Base-by-base conservation (phyloP, 768 basidiomycete genomes). In the Rhizopogon vesiculosus region DNA sequence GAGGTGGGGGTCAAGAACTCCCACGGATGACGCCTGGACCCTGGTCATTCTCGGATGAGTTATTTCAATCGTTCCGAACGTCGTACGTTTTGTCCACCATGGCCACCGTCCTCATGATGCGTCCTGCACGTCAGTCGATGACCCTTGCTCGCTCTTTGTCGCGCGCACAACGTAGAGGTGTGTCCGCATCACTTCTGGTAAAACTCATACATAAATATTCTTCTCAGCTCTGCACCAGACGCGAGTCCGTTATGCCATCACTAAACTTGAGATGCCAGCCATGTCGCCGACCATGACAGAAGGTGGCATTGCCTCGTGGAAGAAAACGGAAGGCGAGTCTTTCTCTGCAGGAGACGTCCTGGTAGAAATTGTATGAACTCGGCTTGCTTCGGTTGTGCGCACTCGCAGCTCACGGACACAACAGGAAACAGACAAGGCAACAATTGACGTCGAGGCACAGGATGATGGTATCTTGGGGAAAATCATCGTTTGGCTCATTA, bases 271-370 rank as follows among this genome's bases (percentile, higher is more conserved):
- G 62, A 96, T 98, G 93, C 95, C 95, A 5, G 95, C 95, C 56
- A 96, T 98, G 93, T 94, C 90, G 3, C 94, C 93, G 13, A 96
- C 93, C 12, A 94, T 98, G 90, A 93, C 91, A 0, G 94, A 97
- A 72, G 94, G 95, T 43, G 93, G 89, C 3, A 91, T 98, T 59
- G 77, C 92, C 0, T 78, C 78, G 3, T 98, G 96, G 94, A 97
- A 96, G 77, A 87, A 87, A 74, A 79, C 80, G 59, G 88, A 89
- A 62, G 93, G 93, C 16, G 91, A 93, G 56, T 64, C 82, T 0
- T 97, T 93, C 65, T 59, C 74, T 3, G 77, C 87, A 31, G 94
- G 94, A 2, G 93, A 96, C 58, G 89, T 95, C 39, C 72, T 96
- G 51, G 78, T 96, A 46, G 93, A 96, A 77, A 91, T 96, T 62